Evolutionary conservation across 192 early-diverging fungal genomes (phyloP).

Genomic region (Coemansia guatemalensis): DNA sequence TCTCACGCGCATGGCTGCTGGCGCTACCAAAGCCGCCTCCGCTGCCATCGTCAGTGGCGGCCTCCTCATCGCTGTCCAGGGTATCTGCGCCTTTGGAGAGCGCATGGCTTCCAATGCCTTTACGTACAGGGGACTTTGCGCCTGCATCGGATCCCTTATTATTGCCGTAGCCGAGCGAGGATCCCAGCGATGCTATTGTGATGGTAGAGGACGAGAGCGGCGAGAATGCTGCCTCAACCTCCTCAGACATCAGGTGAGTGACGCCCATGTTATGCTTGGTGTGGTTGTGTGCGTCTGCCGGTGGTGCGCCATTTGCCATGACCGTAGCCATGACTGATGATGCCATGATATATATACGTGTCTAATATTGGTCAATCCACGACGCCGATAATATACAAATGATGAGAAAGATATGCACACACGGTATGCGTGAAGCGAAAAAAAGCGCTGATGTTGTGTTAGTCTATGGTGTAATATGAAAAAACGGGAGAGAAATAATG

Average conservation of each 20-base stretch:
- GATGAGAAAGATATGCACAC: too few species aligned
- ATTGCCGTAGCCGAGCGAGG: slow-evolving; percentile 25
- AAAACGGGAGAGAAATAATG: too few species aligned
- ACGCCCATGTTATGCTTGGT: slow-evolving; percentile 8
- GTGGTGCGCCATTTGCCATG: slow-evolving; percentile 1
- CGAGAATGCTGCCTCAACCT: slow-evolving; percentile 37
- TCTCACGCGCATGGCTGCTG: background rate
- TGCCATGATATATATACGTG: slow-evolving; percentile 7
- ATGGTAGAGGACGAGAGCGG: slow-evolving; percentile 51
- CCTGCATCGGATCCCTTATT: background rate
- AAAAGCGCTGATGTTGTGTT: too few species aligned
- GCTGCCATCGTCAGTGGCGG: slow-evolving; percentile 2
- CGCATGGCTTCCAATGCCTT: background rate
- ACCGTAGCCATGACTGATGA: slow-evolving; percentile 7
- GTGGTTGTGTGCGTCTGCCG: slow-evolving; percentile 1
- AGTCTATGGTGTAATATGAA: too few species aligned
- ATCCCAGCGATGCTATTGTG: slow-evolving; percentile 45
- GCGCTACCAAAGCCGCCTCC: slow-evolving; percentile 6
- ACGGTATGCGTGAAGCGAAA: too few species aligned
- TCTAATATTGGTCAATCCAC: too few species aligned
- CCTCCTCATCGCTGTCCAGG: background rate
- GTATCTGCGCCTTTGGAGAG: slow-evolving; percentile 10
- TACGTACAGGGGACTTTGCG: background rate
- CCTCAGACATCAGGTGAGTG: slow-evolving; percentile 17
- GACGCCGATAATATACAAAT: too few species aligned